These are phyloP conservation scores for Xylariaceae sp. DNA, from an alignment of 2,329 filamentous ascomycete species.

Conservation along the genomic window DNA sequence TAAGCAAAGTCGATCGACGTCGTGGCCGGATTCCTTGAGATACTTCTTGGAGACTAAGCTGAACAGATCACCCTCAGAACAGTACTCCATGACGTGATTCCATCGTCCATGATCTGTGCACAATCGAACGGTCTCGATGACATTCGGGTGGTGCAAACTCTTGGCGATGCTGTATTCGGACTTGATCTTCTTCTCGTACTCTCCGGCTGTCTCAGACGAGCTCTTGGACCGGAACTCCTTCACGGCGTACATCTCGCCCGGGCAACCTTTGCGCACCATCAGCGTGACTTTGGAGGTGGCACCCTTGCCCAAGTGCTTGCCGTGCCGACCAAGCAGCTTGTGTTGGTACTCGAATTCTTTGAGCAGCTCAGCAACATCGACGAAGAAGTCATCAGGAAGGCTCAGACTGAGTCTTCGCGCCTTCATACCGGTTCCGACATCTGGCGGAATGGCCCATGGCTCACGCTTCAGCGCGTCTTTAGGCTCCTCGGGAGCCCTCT, in stretches of 20 bases:
- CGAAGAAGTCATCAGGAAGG: slow-evolving; percentile 68
- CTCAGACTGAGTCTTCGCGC: slow-evolving; percentile 72
- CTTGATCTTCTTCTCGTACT: slow-evolving; percentile 87
- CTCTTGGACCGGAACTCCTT: slow-evolving; percentile 81
- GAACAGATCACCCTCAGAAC: slow-evolving; percentile 76
- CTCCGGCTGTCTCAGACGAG: slow-evolving; percentile 62
- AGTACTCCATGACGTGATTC: slow-evolving; percentile 95
- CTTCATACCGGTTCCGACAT: slow-evolving; percentile 70
- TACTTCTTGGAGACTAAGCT: slow-evolving; percentile 68
- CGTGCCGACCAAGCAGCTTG: slow-evolving; percentile 66
- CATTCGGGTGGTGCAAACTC: slow-evolving; percentile 80
- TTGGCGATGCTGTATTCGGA: slow-evolving; percentile 87
- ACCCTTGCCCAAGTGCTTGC: slow-evolving; percentile 75
- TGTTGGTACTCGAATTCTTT: slow-evolving; percentile 68
- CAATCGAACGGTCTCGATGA: slow-evolving; percentile 74
- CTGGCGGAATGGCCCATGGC: slow-evolving; percentile 60
- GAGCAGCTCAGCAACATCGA: slow-evolving; percentile 65
- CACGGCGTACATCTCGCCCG: slow-evolving; percentile 70
- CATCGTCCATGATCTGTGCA: slow-evolving; percentile 72
- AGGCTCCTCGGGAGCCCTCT: slow-evolving; percentile 13
- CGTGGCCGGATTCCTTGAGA: slow-evolving; percentile 60
- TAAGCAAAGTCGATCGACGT: slow-evolving; percentile 70
- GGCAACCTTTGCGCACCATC: slow-evolving; percentile 67
- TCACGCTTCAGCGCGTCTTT: slow-evolving; percentile 40
- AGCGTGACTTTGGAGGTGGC: slow-evolving; percentile 78